Evolutionary conservation across 768 basidiomycete genomes (phyloP).

Genomic region (Podaxis sp.): DNA sequence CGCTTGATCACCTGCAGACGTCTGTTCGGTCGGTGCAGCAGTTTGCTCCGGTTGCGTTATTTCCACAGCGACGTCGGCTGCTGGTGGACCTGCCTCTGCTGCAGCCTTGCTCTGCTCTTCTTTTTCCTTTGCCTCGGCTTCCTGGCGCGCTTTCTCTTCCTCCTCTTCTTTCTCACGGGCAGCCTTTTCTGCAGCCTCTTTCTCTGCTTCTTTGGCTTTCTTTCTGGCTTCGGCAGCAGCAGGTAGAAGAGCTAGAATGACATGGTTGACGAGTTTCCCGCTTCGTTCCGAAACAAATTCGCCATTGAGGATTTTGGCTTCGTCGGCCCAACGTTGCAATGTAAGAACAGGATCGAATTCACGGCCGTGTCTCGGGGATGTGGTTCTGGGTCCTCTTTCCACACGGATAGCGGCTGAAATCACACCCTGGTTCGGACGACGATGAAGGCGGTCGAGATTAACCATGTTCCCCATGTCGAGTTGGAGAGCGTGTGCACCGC

Average conservation of each 20-base stretch:
- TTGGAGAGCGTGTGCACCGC: conserved; percentile 66
- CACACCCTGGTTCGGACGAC: conserved; percentile 46
- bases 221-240: conserved; percentile 68
- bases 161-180: conserved; percentile 29
- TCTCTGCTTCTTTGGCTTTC: conserved; percentile 53
- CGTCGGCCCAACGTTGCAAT: conserved; percentile 85
- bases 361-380: conserved; percentile 45
- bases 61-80: background rate
- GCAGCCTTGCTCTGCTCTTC: conserved; percentile 27
- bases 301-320: conserved; percentile 78
- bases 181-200: conserved; percentile 45
- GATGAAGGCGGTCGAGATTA: conserved; percentile 54
- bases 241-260: conserved; percentile 74
- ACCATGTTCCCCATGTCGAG: conserved; percentile 72
- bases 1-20: conserved; percentile 13
- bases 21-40: conserved; percentile 11
- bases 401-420: conserved; percentile 60
- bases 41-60: conserved; percentile 2
- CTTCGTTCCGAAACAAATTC: conserved; percentile 69
- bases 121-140: conserved; percentile 32
- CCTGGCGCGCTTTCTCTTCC: conserved; percentile 30
- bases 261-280: conserved; percentile 66
- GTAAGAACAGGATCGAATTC: conserved; percentile 81
- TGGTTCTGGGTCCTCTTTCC: conserved; percentile 48
- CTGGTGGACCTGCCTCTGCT: conserved; percentile 16